phyloP scores from a whole-genome alignment of 176 grass and related monocot species.

The Dendrocalamus sinicus region DNA sequence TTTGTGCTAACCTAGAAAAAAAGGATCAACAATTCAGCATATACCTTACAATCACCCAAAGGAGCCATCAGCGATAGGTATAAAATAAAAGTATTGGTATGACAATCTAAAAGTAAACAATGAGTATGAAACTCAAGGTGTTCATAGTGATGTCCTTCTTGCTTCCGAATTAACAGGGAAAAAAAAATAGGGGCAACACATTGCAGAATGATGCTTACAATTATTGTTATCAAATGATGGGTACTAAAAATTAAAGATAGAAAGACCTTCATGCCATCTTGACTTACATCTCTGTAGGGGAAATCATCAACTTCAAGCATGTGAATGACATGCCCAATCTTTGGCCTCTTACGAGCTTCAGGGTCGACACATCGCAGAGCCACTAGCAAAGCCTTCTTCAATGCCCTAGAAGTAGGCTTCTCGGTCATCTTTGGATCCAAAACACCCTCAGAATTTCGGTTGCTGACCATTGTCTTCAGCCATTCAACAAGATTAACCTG shows the following conservation, averaged over 20 bases:
- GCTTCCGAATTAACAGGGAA: neutral
- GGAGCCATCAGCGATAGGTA: neutral
- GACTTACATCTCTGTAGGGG: constrained; percentile 92
- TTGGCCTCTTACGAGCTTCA: constrained; percentile 94
- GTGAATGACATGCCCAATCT: constrained; percentile 96
- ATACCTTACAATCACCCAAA: neutral
- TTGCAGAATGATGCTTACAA: neutral
- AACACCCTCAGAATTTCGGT: constrained; percentile 91
- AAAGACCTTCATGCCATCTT: neutral
- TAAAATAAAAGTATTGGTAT: neutral
- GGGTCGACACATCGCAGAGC: constrained; percentile 92
- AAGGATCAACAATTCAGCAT: neutral
- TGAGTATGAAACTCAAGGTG: neutral
- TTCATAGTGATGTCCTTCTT: constrained; percentile 14
- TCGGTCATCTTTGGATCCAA: constrained; percentile 94
- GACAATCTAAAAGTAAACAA: constrained; percentile 12
- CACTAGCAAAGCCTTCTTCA: constrained; percentile 92
- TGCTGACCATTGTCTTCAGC: constrained; percentile 95
- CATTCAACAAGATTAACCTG: constrained; percentile 99
- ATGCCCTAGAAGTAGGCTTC: constrained; percentile 78
- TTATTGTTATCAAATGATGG: neutral
- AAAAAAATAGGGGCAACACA: constrained; percentile 1
- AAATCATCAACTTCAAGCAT: constrained; percentile 99
- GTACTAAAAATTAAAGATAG: constrained; percentile 1
- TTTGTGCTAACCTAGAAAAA: neutral